phyloP scores from a whole-genome alignment of 192 early-diverging fungal species.

The Cetraspora pellucida region DNA sequence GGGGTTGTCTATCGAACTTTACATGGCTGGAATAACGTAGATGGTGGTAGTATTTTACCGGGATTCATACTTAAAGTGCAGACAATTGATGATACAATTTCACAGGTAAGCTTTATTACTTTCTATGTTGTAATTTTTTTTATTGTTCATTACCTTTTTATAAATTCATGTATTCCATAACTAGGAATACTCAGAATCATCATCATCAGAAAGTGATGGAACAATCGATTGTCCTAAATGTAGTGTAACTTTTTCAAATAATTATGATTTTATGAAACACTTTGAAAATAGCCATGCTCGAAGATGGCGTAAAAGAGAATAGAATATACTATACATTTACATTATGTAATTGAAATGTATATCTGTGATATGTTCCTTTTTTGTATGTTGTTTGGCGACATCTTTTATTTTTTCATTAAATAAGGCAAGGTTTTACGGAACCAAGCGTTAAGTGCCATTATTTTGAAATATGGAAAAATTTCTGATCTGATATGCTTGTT shows the following conservation, averaged over 20 bases:
- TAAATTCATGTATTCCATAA: slow-evolving; percentile 13
- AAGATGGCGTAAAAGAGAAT: slow-evolving; percentile 10
- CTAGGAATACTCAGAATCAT: slow-evolving; percentile 23
- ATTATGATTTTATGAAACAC: slow-evolving; percentile 33
- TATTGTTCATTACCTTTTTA: slow-evolving; percentile 13
- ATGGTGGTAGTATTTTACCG: slow-evolving; percentile 24
- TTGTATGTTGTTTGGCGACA: neutral
- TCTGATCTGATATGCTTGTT: no score
- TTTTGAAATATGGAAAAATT: no score
- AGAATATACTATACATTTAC: neutral
- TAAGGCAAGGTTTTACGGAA: no score
- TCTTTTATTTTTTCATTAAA: no score
- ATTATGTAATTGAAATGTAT: neutral
- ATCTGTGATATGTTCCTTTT: neutral
- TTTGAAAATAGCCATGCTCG: slow-evolving; percentile 23
- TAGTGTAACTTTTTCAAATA: slow-evolving; percentile 13
- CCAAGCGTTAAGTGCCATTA: no score
- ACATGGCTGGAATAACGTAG: slow-evolving; percentile 9
- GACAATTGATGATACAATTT: slow-evolving; percentile 20
- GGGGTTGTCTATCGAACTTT: neutral
- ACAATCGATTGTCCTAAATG: slow-evolving; percentile 27
- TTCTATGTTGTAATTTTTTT: slow-evolving; percentile 20
- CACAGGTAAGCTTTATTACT: slow-evolving; percentile 20
- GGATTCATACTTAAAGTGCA: slow-evolving; percentile 20
- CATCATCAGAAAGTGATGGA: slow-evolving; percentile 6